phyloP scores from a whole-genome alignment of 2,329 filamentous ascomycete genomes.

The Bipolaris cookei region DNA sequence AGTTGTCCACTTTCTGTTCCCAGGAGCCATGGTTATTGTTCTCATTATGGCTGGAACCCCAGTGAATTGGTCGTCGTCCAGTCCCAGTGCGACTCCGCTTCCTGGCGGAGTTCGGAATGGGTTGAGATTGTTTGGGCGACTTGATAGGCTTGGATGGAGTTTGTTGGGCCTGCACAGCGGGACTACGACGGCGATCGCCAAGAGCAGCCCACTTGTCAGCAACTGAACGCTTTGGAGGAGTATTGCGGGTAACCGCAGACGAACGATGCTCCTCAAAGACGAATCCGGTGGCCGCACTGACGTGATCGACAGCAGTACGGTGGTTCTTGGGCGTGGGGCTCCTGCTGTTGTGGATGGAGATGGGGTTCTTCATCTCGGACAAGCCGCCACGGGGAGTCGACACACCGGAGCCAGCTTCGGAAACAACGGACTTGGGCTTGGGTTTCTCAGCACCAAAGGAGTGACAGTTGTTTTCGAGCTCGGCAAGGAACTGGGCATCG shows the following conservation, averaged over 20 bases:
- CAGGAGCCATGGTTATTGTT: constrained; percentile 39
- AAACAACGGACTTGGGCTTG: constrained; percentile 45
- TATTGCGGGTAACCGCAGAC: constrained; percentile 58
- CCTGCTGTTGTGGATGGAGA: constrained; percentile 58
- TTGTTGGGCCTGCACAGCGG: constrained; percentile 56
- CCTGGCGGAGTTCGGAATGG: constrained; percentile 43
- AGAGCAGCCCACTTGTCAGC: constrained; percentile 90
- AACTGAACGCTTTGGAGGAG: constrained; percentile 67
- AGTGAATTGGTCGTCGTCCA: constrained; percentile 47
- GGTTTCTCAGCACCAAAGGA: constrained; percentile 42
- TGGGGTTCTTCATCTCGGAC: constrained; percentile 61
- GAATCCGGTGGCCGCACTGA: constrained; percentile 72
- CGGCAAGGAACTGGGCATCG: constrained; percentile 60
- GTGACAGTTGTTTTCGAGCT: constrained; percentile 67
- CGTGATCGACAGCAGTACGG: constrained; percentile 65
- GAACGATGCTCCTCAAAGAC: constrained; percentile 70
- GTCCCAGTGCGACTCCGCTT: constrained; percentile 50
- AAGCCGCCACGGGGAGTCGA: constrained; percentile 60
- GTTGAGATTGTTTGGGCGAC: constrained; percentile 41
- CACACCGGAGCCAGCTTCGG: constrained; percentile 52
- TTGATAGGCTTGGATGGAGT: constrained; percentile 53
- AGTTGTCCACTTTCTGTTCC: constrained; percentile 48
- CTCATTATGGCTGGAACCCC: constrained; percentile 47
- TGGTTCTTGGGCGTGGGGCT: constrained; percentile 44
- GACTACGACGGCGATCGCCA: constrained; percentile 79